Conservation (phyloP, 805 yeast species). For the Alloascoidea hylecoeti region DNA sequence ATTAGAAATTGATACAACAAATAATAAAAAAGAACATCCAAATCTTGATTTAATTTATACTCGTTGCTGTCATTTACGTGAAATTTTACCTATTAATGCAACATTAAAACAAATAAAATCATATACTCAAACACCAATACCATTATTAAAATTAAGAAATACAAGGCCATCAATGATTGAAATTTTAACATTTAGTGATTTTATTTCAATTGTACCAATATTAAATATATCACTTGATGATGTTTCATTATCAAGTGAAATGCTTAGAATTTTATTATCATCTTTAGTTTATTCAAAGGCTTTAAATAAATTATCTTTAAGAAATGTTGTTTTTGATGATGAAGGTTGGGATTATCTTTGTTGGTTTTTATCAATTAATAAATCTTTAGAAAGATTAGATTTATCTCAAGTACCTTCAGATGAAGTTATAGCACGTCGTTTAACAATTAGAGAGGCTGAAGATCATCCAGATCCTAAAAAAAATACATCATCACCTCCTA, state of each 20-base stretch:
- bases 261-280: slow-evolving; percentile 57
- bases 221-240: slow-evolving; percentile 69
- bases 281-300: slow-evolving; percentile 54
- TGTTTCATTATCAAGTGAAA: slow-evolving; percentile 56
- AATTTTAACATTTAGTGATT: slow-evolving; percentile 78
- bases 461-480: slow-evolving; percentile 20
- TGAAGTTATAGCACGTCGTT: slow-evolving; percentile 8
- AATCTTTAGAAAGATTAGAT: slow-evolving; percentile 44
- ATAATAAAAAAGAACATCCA: slow-evolving; percentile 8
- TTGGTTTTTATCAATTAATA: slow-evolving; percentile 56
- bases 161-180: slow-evolving; percentile 86
- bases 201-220: slow-evolving; percentile 74
- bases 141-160: slow-evolving; percentile 57
- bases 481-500: slow-evolving; percentile 15
- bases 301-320: slow-evolving; percentile 58
- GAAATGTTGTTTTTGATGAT: slow-evolving; percentile 61
- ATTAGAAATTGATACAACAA: not conserved
- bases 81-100: slow-evolving; percentile 85
- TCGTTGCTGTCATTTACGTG: slow-evolving; percentile 85
- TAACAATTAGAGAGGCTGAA: slow-evolving; percentile 12
- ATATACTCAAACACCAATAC: slow-evolving; percentile 59
- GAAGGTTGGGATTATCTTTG: slow-evolving; percentile 74
- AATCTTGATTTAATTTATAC: slow-evolving; percentile 70
- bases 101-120: slow-evolving; percentile 71
- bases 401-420: slow-evolving; percentile 37